Conservation (phyloP, 352 stramenopile species). For the Pythium pyrilobum region DNA sequence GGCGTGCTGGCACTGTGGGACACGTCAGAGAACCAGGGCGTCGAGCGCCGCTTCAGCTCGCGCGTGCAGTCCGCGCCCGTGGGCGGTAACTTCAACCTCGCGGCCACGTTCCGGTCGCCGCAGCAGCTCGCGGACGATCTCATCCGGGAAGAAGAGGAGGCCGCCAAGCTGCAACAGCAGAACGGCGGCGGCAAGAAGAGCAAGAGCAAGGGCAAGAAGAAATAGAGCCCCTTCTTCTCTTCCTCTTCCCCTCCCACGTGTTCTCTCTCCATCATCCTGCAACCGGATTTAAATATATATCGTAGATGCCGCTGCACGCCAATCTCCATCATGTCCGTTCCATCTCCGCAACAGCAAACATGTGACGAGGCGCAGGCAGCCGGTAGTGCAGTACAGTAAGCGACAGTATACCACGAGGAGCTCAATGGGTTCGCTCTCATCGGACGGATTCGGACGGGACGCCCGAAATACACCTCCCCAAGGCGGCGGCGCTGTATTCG, state of each 20-base stretch:
- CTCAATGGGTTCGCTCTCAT: too few relatives aligned
- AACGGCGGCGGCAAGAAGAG: constrained; percentile 44
- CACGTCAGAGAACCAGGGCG: constrained; percentile 79
- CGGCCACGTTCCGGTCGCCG: constrained; percentile 66
- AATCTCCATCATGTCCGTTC: too few relatives aligned
- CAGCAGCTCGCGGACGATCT: constrained; percentile 77
- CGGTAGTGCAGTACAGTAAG: too few relatives aligned
- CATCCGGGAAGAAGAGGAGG: constrained; percentile 60
- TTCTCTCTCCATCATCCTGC: neutral
- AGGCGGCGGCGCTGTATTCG: too few relatives aligned
- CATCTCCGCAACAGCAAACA: too few relatives aligned
- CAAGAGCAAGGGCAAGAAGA: constrained; percentile 47
- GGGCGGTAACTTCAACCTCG: constrained; percentile 39
- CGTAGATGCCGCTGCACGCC: too few relatives aligned
- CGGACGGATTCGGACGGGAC: too few relatives aligned
- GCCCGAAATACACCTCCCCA: too few relatives aligned
- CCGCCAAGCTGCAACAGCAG: constrained; percentile 26
- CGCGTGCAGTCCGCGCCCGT: constrained; percentile 37
- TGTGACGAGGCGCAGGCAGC: too few relatives aligned
- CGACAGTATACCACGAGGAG: too few relatives aligned
- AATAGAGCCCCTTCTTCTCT: too few relatives aligned
- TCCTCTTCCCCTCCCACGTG: neutral
- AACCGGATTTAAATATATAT: constrained; percentile 10
- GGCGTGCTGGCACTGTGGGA: constrained; percentile 89
- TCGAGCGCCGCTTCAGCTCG: constrained; percentile 80